Percentiles rank a stretch among this genome's conserved stretches.
Conservation (phyloP, 1,139 yeast genomes). For the Candida freyschussii region DNA sequence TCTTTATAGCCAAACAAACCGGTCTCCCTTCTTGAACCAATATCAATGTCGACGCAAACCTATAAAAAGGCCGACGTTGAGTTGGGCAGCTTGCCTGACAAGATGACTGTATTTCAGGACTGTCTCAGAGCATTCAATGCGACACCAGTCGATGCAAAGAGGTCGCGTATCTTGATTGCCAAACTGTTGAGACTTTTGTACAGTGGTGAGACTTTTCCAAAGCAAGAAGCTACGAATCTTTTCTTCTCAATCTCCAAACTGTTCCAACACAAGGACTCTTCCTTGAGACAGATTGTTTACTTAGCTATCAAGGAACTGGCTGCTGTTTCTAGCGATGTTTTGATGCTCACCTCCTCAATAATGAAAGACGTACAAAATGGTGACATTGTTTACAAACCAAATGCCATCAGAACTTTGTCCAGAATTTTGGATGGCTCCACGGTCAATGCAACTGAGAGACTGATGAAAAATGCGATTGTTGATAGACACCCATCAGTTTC, state of each 20-base stretch:
- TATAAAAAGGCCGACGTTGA: conserved; percentile 82
- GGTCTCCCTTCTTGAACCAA: no score
- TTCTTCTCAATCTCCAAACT: conserved; percentile 92
- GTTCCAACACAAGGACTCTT: conserved; percentile 87
- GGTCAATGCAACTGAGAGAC: conserved; percentile 90
- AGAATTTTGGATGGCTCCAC: conserved; percentile 90
- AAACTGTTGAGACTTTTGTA: conserved; percentile 67
- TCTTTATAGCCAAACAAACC: no score
- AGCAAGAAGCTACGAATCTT: conserved; percentile 84
- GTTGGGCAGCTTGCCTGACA: conserved; percentile 69
- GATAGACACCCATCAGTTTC: conserved; percentile 85
- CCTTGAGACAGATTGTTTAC: conserved; percentile 90
- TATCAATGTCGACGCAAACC: conserved; percentile 71
- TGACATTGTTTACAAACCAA: conserved; percentile 81
- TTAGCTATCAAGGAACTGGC: conserved; percentile 90
- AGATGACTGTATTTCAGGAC: conserved; percentile 96
- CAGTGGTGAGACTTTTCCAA: conserved; percentile 83
- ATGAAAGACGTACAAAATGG: conserved; percentile 97
- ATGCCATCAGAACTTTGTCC: conserved; percentile 88
- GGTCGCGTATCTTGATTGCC: conserved; percentile 76
- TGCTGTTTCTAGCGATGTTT: conserved; percentile 78
- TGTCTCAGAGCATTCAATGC: conserved; percentile 92
- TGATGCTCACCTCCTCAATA: conserved; percentile 96
- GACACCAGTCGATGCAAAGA: conserved; percentile 82
- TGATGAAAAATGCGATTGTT: conserved; percentile 88